A percentile compares a stretch with the other conserved stretches of the same genome.
phyloP scores from a whole-genome alignment of 176 grass and related monocot species.

The Oropetium thomaeum region DNA sequence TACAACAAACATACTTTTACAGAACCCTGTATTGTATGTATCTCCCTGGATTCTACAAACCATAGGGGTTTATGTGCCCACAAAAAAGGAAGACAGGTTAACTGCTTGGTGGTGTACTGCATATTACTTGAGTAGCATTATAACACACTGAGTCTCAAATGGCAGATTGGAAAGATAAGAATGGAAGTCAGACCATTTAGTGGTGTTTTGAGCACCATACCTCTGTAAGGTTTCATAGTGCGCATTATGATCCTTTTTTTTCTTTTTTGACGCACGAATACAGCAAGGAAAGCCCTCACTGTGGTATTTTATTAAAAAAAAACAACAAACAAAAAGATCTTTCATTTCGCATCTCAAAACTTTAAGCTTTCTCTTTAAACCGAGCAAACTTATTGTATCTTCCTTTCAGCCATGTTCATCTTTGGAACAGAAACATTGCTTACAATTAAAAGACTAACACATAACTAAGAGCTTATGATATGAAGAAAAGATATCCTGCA shows the following conservation, averaged over 20 bases:
- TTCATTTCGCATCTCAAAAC: background rate
- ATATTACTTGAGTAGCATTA: slow-evolving; percentile 21
- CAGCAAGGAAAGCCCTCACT: too few relatives aligned
- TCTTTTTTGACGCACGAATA: too few relatives aligned
- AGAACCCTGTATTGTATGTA: background rate
- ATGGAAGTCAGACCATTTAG: slow-evolving; percentile 15
- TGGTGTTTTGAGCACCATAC: slow-evolving; percentile 17
- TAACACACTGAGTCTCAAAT: background rate
- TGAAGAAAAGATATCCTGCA: background rate
- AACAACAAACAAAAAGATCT: too few relatives aligned
- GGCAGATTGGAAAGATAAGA: background rate
- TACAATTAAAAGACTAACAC: background rate
- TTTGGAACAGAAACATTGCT: background rate
- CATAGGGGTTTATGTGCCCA: background rate
- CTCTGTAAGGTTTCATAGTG: background rate
- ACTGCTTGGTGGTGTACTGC: background rate
- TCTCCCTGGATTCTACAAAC: background rate
- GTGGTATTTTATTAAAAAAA: too few relatives aligned
- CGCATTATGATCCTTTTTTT: slow-evolving; percentile 7
- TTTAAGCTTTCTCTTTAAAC: background rate
- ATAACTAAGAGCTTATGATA: background rate
- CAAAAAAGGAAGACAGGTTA: background rate
- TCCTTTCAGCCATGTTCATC: background rate
- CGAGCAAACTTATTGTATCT: background rate
- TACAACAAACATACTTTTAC: background rate